Base-by-base conservation (phyloP, 2,329 filamentous ascomycete genomes). In the Cryphonectria radicalis region DNA sequence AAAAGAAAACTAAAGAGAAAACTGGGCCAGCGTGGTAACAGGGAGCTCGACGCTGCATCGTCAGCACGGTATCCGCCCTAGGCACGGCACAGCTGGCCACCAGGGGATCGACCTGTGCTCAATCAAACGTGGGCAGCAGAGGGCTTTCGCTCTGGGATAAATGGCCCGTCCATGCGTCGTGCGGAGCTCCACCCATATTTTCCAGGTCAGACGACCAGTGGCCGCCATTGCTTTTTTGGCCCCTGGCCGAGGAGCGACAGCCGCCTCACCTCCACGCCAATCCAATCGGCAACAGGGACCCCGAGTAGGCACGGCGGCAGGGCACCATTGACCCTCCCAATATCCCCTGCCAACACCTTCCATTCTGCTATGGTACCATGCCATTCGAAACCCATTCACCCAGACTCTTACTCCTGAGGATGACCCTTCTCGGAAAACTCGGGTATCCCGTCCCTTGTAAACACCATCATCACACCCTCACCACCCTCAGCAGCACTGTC, bases 211-310 rank as follows among this genome's bases (percentile, higher is more conserved):
- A 57, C 35, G 13, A 46, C 65, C 28, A 25, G 50, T 42, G 50
- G 42, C 55, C 53, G 50, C 65, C 65, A 32, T 67, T 53, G 35
- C 65, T 19, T 43, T 22, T 19, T 67, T 35, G 32, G 37, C 37
- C 65, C 22, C 40, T 53, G 19, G 25, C 14, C 35, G 42, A 57
- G 62, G 11, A 60, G 53, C 60, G 62, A 65, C 53, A 64, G 19
- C 67, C 50, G 62, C 67, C 62, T 65, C 35, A 69, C 59, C 60
- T 55, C 60, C 60, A 64, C 67, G 67, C 67, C 60, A 69, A 64
- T 69, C 67, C 60, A 69, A 64, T 69, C 60, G 67, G 35, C n/a
- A 32, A 46, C 35, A 37, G 4, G 50, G 59, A 11, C 35, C 35
- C 35, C 35, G 32, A 62, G 25, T 25, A 59, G 55, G 53, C 53